A percentile compares a stretch with the other conserved stretches of the same genome.
Evolutionary conservation across 2,329 filamentous ascomycete genomes (phyloP).

Genomic region (Aspergillus ibericus): DNA sequence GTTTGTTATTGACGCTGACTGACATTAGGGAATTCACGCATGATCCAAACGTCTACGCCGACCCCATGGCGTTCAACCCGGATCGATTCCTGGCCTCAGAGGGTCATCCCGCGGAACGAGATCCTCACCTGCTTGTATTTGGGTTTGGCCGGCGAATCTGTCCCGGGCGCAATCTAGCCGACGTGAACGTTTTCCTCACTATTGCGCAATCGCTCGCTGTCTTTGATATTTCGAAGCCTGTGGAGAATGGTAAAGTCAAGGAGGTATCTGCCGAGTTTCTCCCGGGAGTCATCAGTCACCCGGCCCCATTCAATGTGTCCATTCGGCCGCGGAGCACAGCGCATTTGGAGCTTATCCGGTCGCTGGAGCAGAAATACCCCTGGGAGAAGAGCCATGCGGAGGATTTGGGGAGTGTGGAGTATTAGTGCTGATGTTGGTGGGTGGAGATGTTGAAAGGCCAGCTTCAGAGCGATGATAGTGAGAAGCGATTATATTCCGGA

Average conservation of each 20-base stretch:
- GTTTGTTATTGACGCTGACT: background rate
- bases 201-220: conserved; percentile 18
- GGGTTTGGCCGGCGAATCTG: conserved; percentile 25
- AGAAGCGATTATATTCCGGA: background rate
- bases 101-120: conserved; percentile 35
- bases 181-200: conserved; percentile 19
- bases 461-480: no score
- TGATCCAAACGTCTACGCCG: conserved; percentile 4
- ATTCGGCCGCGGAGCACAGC: conserved; percentile 11
- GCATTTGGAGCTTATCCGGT: conserved; percentile 12
- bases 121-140: conserved; percentile 33
- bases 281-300: conserved; percentile 16
- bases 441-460: background rate
- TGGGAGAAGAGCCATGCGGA: conserved; percentile 17
- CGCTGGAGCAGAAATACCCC: conserved; percentile 9
- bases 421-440: background rate
- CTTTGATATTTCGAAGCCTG: conserved; percentile 21
- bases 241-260: conserved; percentile 12
- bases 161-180: conserved; percentile 22
- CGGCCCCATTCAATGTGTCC: conserved; percentile 8
- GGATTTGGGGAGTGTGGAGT: conserved; percentile 1
- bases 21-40: conserved; percentile 1
- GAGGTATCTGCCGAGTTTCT: conserved; percentile 16
- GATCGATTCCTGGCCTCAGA: conserved; percentile 9
- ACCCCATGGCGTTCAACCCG: conserved; percentile 10